Evolutionary conservation across 805 yeast species (phyloP), one percentile per base, ranked within the genome.

Genomic region (Wickerhamomyces tratensis): DNA sequence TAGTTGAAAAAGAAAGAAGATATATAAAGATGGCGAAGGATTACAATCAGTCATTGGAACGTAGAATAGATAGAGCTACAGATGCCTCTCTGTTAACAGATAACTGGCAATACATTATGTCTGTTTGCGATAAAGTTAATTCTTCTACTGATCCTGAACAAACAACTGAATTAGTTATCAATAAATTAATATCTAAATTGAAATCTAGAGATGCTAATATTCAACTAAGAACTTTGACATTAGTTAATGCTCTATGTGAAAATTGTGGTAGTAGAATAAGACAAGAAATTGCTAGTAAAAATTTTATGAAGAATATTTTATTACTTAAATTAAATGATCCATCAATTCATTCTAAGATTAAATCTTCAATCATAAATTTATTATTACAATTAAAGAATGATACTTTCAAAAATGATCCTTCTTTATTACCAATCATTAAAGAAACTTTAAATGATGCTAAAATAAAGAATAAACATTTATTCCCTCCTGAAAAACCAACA

Each of bases 221-320:
- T 4, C 73, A 80, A 36, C 58, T 84, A 40, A 69, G 85, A 54
- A 62, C 83, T 0, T 54, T 84, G 15, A 63, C 81, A 0, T 50
- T 77, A 39, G 55, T 80, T 20, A 71, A 73, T 29, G 75, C 87
- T 6, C 53, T 84, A 29, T 86, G 87, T 3, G 87, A 82, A 56
- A 84, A 83, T 58, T 82, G 91, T 59, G 89, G 89, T 4, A 76
- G 86, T 11, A 69, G 77, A 56, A 71, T 78, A 64, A 77, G 75
- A 50, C 79, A 68, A 45, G 78, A 76, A 49, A 72, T 84, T 34
- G 78, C 85, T 15, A 70, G 83, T 20, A 69, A 71, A 47, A 49
- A 65, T 4, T 80, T 81, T 53, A 31, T 31, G 34, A 74, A 80
- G 14, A 58, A 60, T 31, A 50, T 66, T 9, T 60, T 84, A 37